These are phyloP conservation scores for Calamus simplicifolius DNA, from an alignment of 176 grass and related monocot species.

Conservation along the genomic window DNA sequence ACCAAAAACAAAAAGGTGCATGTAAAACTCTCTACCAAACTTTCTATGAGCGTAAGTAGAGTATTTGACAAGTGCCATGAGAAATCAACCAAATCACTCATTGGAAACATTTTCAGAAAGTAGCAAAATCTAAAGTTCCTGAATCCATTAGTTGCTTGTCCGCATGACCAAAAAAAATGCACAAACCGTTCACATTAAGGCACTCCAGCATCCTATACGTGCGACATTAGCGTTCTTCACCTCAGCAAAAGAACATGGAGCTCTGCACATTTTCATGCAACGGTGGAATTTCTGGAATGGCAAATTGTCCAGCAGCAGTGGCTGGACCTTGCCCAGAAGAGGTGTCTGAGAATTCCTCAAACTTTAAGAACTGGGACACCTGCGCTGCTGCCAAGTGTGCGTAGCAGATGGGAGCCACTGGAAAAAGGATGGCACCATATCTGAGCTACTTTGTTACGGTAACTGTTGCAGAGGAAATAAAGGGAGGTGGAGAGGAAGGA, in stretches of 20 bases:
- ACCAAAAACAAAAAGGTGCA: too few species aligned
- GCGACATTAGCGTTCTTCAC: not conserved
- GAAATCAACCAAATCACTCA: too few species aligned
- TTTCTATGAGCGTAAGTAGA: too few species aligned
- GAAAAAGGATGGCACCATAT: not conserved
- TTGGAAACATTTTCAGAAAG: too few species aligned
- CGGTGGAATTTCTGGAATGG: conserved; percentile 24
- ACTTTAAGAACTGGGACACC: conserved; percentile 39
- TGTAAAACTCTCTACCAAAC: too few species aligned
- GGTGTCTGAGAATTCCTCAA: conserved; percentile 31
- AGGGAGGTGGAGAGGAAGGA: not conserved
- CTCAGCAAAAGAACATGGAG: conserved; percentile 64
- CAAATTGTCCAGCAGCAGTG: not conserved
- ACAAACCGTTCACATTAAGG: too few species aligned
- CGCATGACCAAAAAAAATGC: too few species aligned
- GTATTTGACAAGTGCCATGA: too few species aligned
- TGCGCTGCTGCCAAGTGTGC: conserved; percentile 48
- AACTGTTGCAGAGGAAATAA: not conserved
- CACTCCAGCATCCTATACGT: too few species aligned
- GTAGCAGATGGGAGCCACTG: conserved; percentile 52
- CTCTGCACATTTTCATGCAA: conserved; percentile 25
- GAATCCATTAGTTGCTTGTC: too few species aligned
- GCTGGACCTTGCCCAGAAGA: conserved; percentile 10
- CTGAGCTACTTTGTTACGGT: too few species aligned
- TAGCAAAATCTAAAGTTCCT: too few species aligned